phyloP scores from a whole-genome alignment of 306 rosid species.

The Phaseolus lunatus region DNA sequence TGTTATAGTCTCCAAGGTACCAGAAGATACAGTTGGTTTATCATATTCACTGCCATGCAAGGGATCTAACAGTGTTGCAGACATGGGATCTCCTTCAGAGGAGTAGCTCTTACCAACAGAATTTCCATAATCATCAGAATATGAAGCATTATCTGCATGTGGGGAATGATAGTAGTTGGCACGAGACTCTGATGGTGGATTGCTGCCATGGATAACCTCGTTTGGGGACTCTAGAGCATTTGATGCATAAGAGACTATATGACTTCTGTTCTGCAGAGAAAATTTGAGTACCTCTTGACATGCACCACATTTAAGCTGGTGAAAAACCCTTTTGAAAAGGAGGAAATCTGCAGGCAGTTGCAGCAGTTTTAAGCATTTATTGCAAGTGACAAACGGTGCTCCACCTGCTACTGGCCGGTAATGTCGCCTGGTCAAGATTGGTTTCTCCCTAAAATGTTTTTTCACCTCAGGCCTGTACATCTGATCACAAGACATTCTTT shows the following conservation, averaged over 20 bases:
- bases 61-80: constrained; percentile 32
- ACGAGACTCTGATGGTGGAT: constrained; percentile 45
- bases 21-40: constrained; percentile 40
- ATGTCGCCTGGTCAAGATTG: constrained; percentile 61
- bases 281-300: constrained; percentile 85
- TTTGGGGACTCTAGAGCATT: constrained; percentile 44
- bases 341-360: constrained; percentile 91
- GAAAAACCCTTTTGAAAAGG: constrained; percentile 67
- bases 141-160: constrained; percentile 56
- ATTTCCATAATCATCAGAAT: constrained; percentile 69
- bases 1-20: constrained; percentile 41
- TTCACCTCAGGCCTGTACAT: constrained; percentile 55
- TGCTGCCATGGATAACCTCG: constrained; percentile 42
- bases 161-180: constrained; percentile 24
- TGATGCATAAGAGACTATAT: constrained; percentile 58
- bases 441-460: constrained; percentile 60
- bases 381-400: constrained; percentile 82
- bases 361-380: constrained; percentile 66
- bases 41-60: constrained; percentile 19
- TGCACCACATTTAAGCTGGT: constrained; percentile 76
- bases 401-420: constrained; percentile 89
- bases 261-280: constrained; percentile 65
- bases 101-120: constrained; percentile 65
- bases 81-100: constrained; percentile 57
- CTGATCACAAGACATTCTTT: constrained; percentile 58